Conservation (phyloP, 192 early-diverging fungal genomes). For the Spizellomyces sp. region DNA sequence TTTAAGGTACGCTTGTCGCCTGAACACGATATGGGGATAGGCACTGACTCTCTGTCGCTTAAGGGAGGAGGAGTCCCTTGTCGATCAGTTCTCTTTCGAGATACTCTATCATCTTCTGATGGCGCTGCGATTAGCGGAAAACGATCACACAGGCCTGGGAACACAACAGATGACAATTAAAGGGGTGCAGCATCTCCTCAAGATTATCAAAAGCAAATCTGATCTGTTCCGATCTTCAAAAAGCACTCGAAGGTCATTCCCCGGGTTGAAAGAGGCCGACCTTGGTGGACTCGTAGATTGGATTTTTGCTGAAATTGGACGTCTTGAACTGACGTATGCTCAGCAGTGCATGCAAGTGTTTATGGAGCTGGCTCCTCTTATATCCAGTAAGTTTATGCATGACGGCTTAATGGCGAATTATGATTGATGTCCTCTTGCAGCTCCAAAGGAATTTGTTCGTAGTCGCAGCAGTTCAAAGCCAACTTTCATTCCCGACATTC, state of each 20-base stretch:
- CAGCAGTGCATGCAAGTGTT: conserved; percentile 66
- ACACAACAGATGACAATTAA: conserved; percentile 51
- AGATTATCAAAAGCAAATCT: conserved; percentile 60
- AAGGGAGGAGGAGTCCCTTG: conserved; percentile 64
- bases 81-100: conserved; percentile 71
- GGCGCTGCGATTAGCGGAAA: conserved; percentile 60
- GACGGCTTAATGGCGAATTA: neutral
- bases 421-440: conserved; percentile 4
- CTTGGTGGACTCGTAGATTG: conserved; percentile 57
- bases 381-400: neutral
- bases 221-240: conserved; percentile 49
- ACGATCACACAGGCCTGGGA: conserved; percentile 60
- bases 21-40: no score
- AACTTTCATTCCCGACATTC: neutral
- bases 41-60: conserved; percentile 32
- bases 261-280: conserved; percentile 45
- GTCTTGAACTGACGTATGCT: conserved; percentile 60
- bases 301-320: conserved; percentile 58
- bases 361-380: conserved; percentile 48
- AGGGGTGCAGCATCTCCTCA: conserved; percentile 60
- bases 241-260: conserved; percentile 47
- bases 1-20: conserved; percentile 1
- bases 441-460: conserved; percentile 12
- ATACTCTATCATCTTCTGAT: conserved; percentile 68
- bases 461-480: neutral